Evolutionary conservation across 2,329 filamentous ascomycete genomes (phyloP), one percentile per base, ranked within the genome.

Genomic region (Zymoseptoria tritici): DNA sequence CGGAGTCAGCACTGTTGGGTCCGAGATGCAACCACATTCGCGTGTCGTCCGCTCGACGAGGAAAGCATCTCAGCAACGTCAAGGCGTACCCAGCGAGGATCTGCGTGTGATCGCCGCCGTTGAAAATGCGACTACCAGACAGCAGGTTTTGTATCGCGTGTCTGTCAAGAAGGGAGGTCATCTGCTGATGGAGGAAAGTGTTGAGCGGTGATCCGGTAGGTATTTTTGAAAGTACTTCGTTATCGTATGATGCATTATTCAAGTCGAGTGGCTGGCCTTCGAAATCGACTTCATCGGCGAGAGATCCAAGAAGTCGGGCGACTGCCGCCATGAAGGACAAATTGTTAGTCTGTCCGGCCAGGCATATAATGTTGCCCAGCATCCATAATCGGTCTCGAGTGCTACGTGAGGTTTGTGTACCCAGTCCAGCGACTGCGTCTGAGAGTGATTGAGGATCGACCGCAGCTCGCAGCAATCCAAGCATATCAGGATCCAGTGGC

Each of bases 11-110:
- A 2, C 61, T 60, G 5, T 67, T 66, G 9, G 72, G 70, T 0
- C 91, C 89, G 49, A 94, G 81, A 70, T 94, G 97, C 0, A 97
- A 79, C 77, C 91, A 93, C 90, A 97, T 96, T 21, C 92, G 87
- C 61, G 97, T 95, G 60, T 97, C 91, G 69, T 97, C 92, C 3
- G 86, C 87, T 60, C 85, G 83, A 6, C 81, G 78, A 8, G 93
- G 91, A 65, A 97, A 97, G 67, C 91, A 92, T 60, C 89, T 85
- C 3, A 97, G 78, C 2, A 99, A 77, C 0, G 90, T 92, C 49
- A 97, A 79, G 2, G 91, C 90, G 71, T 96, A 97, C 26, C 88
- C 90, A 11, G 93, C 91, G 49, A 96, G 79, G 11, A 90, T 78
- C 66, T 87, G 88, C 2, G 89, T 87, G 70, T 89, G 84, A 68